phyloP scores from a whole-genome alignment of 2,329 filamentous ascomycete species.

The Cladosporium velox region DNA sequence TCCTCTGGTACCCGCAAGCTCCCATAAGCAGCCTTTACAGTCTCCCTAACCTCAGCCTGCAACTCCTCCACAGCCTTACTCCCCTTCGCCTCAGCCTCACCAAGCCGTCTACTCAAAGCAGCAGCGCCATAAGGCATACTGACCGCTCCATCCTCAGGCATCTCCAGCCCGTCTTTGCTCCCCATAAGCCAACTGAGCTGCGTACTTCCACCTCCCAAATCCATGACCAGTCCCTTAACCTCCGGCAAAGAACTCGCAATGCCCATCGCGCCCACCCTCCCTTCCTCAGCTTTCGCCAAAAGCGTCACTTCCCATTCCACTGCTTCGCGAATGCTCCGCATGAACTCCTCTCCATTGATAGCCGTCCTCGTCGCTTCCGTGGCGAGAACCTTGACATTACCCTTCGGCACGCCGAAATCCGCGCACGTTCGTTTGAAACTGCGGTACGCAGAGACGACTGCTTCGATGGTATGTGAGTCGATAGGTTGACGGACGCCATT shows the following conservation, averaged over 20 bases:
- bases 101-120: slow-evolving; percentile 60
- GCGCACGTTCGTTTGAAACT: slow-evolving; percentile 72
- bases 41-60: slow-evolving; percentile 50
- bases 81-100: slow-evolving; percentile 44
- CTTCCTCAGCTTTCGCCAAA: slow-evolving; percentile 78
- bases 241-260: slow-evolving; percentile 71
- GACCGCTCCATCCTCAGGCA: slow-evolving; percentile 58
- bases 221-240: slow-evolving; percentile 80
- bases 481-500: slow-evolving; percentile 54
- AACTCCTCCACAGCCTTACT: slow-evolving; percentile 42
- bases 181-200: slow-evolving; percentile 66
- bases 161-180: slow-evolving; percentile 51
- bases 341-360: slow-evolving; percentile 69
- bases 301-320: slow-evolving; percentile 72
- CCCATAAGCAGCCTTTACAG: slow-evolving; percentile 49
- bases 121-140: slow-evolving; percentile 72
- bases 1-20: slow-evolving; percentile 58
- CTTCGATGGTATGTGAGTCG: slow-evolving; percentile 59
- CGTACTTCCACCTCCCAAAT: slow-evolving; percentile 76
- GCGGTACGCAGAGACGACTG: slow-evolving; percentile 67
- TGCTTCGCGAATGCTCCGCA: slow-evolving; percentile 61
- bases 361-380: slow-evolving; percentile 88
- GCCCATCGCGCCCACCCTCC: slow-evolving; percentile 78
- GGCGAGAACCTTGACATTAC: slow-evolving; percentile 74
- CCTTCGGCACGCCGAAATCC: slow-evolving; percentile 65